These are phyloP conservation scores for Lasiosphaeris hirsuta DNA, from an alignment of 495 filamentous ascomycete species.

Conservation along the genomic window DNA sequence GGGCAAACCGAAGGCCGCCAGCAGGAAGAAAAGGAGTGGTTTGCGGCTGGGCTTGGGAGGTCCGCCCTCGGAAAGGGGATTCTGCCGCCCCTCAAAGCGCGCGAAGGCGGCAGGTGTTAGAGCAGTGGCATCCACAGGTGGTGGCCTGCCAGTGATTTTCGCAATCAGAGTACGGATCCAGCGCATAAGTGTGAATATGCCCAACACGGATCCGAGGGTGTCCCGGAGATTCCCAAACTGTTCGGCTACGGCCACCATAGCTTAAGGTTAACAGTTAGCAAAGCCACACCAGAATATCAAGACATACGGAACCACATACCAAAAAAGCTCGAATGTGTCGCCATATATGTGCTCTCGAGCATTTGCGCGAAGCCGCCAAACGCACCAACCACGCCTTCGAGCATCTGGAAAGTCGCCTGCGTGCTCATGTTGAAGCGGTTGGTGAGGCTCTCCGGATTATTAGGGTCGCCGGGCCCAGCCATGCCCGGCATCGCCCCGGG, in stretches of 20 bases:
- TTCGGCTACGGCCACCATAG: slow-evolving; percentile 97
- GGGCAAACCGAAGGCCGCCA: slow-evolving; percentile 90
- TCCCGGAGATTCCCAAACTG: slow-evolving; percentile 91
- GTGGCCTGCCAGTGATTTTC: slow-evolving; percentile 90
- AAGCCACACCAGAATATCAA: not conserved
- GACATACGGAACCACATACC: slow-evolving; percentile 55
- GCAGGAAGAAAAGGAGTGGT: slow-evolving; percentile 91
- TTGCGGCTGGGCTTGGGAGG: slow-evolving; percentile 80
- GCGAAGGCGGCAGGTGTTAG: slow-evolving; percentile 89
- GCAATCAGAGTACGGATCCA: slow-evolving; percentile 89
- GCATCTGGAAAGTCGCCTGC: slow-evolving; percentile 97
- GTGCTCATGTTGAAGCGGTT: slow-evolving; percentile 88
- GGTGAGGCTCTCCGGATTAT: slow-evolving; percentile 89
- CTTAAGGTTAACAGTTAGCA: slow-evolving; percentile 46
- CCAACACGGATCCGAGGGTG: slow-evolving; percentile 91
- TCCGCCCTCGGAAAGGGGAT: slow-evolving; percentile 33
- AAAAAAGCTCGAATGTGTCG: slow-evolving; percentile 98
- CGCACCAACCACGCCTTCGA: slow-evolving; percentile 97
- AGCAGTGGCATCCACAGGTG: slow-evolving; percentile 77
- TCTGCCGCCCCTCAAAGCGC: slow-evolving; percentile 67
- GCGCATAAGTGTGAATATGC: slow-evolving; percentile 92
- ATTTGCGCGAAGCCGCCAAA: slow-evolving; percentile 98
- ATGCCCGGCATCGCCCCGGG: slow-evolving; percentile 61
- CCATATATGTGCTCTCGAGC: slow-evolving; percentile 99
- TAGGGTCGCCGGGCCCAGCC: slow-evolving; percentile 63